These are phyloP conservation scores for Penicillium cosmopolitanum DNA, from an alignment of 495 filamentous ascomycete species.

Conservation along the genomic window DNA sequence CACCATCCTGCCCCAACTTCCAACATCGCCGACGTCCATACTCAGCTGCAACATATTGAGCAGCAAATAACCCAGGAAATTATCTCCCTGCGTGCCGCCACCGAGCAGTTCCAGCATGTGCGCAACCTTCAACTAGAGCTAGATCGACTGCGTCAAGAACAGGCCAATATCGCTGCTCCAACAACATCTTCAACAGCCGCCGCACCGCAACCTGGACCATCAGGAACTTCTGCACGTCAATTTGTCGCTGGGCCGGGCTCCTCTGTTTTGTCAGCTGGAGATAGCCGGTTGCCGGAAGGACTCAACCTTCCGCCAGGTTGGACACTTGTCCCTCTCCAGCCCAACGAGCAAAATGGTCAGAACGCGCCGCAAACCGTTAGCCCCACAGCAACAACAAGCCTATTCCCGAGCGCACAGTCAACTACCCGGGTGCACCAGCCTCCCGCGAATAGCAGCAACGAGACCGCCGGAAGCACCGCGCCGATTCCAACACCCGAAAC, in stretches of 20 bases:
- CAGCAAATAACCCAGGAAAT: slow-evolving; percentile 70
- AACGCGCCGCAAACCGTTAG: not conserved
- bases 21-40: slow-evolving; percentile 42
- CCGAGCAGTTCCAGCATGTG: slow-evolving; percentile 60
- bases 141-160: slow-evolving; percentile 57
- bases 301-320: slow-evolving; percentile 75
- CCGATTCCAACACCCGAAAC: not conserved
- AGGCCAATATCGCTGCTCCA: slow-evolving; percentile 27
- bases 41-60: slow-evolving; percentile 65
- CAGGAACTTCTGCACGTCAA: slow-evolving; percentile 30
- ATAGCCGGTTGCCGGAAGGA: slow-evolving; percentile 71
- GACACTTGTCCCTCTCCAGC: slow-evolving; percentile 70
- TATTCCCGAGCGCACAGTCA: not conserved
- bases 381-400: not conserved
- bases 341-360: slow-evolving; percentile 37
- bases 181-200: slow-evolving; percentile 20
- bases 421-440: not conserved
- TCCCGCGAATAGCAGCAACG: not conserved
- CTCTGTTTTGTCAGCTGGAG: slow-evolving; percentile 61
- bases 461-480: not conserved
- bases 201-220: slow-evolving; percentile 9
- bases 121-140: slow-evolving; percentile 66
- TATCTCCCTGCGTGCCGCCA: slow-evolving; percentile 52
- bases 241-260: slow-evolving; percentile 37
- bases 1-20: slow-evolving; percentile 12